Evolutionary conservation across 2,329 filamentous ascomycete genomes (phyloP), one percentile per base, ranked within the genome.

Genomic region (Lecanoromycetidae sp.): DNA sequence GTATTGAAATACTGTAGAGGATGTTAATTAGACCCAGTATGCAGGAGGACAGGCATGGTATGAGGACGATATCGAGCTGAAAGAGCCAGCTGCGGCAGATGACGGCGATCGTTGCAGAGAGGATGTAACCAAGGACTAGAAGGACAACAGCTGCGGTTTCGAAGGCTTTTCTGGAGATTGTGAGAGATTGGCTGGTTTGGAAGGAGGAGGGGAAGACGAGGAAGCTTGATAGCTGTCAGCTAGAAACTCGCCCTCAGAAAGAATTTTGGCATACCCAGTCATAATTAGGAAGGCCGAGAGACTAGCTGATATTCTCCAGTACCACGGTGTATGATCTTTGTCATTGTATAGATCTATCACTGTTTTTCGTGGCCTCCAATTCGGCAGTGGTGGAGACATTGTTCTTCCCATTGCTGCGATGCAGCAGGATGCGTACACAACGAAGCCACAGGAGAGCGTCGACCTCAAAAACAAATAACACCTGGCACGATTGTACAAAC

Each of bases 191-290:
- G 13, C 65, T 54, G 20, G 58, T 60, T 41, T 68, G 64, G 56
- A 69, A 73, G 44, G 71, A 66, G 22, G 65, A 62, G 5, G 70
- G 68, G 17, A 73, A 61, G 46, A 72, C 68, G 27, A 74, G 63
- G 56, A 68, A 73, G 43, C 69, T 71, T 46, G 19, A 29, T 9
- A 26, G 12, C 26, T 19, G 15, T 35, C 22, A 41, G 26, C 13
- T 38, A 8, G 4, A 17, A 13, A 32, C 15, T 10, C 25, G 26
- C n/a, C 7, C 27, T 15, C 20, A 33, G 26, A 13, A n/a, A 19
- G 19, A 5, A 20, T 6, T 9, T 13, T 20, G 13, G 15, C 34
- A 17, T 50, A 56, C 54, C 53, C 52, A 26, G 50, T 46, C 37
- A 55, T 42, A 12, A 55, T 55, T 10, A 52, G 19, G 13, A 49